These are phyloP conservation scores for Marasmius sp. DNA, from an alignment of 1,284 basidiomycete species.

Conservation along the genomic window DNA sequence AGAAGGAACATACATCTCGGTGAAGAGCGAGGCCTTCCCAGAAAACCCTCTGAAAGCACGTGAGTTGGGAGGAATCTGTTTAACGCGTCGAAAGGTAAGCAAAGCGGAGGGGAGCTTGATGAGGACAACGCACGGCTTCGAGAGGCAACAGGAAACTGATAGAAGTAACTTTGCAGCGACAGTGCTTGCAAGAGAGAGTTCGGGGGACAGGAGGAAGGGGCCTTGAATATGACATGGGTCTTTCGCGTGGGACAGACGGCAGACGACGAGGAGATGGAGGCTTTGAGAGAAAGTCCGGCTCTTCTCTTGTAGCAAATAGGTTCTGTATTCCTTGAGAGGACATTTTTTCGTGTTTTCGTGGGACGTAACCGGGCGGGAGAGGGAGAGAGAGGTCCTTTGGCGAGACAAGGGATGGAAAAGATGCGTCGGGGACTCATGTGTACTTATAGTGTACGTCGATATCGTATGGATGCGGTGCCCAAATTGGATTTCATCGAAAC, in stretches of 20 bases:
- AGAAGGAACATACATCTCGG: constrained; percentile 41
- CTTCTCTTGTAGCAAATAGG: constrained; percentile 6
- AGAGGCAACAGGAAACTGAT: constrained; percentile 39
- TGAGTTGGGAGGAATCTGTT: constrained; percentile 41
- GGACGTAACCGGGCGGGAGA: not conserved
- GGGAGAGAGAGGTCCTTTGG: not conserved
- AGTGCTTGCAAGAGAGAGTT: constrained; percentile 42
- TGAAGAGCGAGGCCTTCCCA: constrained; percentile 50
- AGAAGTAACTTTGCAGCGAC: constrained; percentile 43
- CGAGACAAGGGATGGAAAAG: not conserved
- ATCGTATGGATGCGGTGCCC: not conserved
- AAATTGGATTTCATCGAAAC: not conserved
- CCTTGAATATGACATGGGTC: constrained; percentile 25
- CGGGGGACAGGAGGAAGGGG: constrained; percentile 42
- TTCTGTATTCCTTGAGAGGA: constrained; percentile 8
- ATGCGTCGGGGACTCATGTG: not conserved
- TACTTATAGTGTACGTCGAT: not conserved
- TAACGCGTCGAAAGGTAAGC: not conserved
- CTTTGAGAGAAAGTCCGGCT: constrained; percentile 10
- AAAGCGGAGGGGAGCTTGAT: not conserved
- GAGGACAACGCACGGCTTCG: constrained; percentile 34
- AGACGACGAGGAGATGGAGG: constrained; percentile 26
- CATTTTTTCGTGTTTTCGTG: constrained; percentile 6
- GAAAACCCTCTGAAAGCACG: constrained; percentile 47
- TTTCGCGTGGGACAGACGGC: constrained; percentile 27